These are phyloP conservation scores for Ophiostoma fasciatum DNA, from an alignment of 2,329 filamentous ascomycete genomes.

Conservation along the genomic window DNA sequence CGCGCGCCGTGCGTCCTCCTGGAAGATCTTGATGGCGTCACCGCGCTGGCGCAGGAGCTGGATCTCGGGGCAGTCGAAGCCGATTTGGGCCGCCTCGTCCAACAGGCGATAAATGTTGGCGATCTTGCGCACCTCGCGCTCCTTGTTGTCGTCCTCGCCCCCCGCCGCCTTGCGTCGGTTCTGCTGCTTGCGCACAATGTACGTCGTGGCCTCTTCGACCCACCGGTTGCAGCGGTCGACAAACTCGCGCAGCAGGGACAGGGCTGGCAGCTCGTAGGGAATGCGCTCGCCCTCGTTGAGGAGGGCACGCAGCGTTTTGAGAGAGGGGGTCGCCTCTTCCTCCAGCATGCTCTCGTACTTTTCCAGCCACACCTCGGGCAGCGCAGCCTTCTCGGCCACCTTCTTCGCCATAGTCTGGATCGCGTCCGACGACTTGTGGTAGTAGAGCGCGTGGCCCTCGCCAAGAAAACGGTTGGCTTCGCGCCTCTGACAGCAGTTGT, in stretches of 20 bases:
- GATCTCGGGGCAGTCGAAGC: slow-evolving; percentile 90
- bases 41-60: slow-evolving; percentile 71
- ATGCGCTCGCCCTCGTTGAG: slow-evolving; percentile 93
- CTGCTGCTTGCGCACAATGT: slow-evolving; percentile 93
- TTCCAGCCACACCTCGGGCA: slow-evolving; percentile 79
- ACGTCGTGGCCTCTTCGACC: slow-evolving; percentile 93
- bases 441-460: slow-evolving; percentile 58
- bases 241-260: slow-evolving; percentile 71
- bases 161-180: slow-evolving; percentile 68
- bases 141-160: slow-evolving; percentile 52
- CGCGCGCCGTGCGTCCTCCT: slow-evolving; percentile 55
- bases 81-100: slow-evolving; percentile 67
- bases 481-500: slow-evolving; percentile 62
- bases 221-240: slow-evolving; percentile 95
- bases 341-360: slow-evolving; percentile 77
- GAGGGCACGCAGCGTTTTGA: slow-evolving; percentile 73
- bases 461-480: slow-evolving; percentile 54
- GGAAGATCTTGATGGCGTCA: slow-evolving; percentile 72
- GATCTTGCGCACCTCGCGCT: slow-evolving; percentile 76
- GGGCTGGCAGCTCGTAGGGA: slow-evolving; percentile 71
- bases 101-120: slow-evolving; percentile 79
- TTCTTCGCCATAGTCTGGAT: slow-evolving; percentile 55
- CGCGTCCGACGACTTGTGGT: slow-evolving; percentile 59
- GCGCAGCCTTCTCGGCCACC: slow-evolving; percentile 69
- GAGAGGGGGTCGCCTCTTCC: slow-evolving; percentile 67